Base-by-base conservation (phyloP, 306 rosid genomes). In the Sesbania bispinosa region DNA sequence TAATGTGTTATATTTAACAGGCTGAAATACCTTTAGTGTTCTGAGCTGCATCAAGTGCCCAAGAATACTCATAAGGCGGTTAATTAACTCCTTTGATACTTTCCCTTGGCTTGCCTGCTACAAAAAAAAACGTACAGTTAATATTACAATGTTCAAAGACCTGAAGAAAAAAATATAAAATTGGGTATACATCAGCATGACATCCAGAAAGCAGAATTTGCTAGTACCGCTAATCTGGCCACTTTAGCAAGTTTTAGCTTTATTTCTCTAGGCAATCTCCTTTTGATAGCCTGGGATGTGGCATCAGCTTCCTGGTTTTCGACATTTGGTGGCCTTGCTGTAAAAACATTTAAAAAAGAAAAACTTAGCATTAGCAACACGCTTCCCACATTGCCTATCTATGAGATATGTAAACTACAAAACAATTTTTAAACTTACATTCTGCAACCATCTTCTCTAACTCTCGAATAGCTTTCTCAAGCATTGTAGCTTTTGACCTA, bases 91-190 rank as follows among this genome's bases (percentile, higher is more conserved):
- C 76, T 85, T 86, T 4, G 99, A 82, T 67, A 91, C 81, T 82
- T 92, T 91, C 73, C 99, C 99, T 57, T 95, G 93, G 88, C 87
- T 89, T 70, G 99, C 92, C 96, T 91, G 99, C 89, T 82, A 85
- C 87, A 82, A 42, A 71, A 81, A 69, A 78, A 58, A 55, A 20
- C 68, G 68, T 19, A 23, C 15, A 39, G 45, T 52, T 33, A 60
- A 80, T 62, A 64, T 60, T 27, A 59, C 57, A 50, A 41, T 69
- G 38, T 38, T 47, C 45, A 58, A 62, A 71, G 10, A 45, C 61
- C 18, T 59, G 0, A n/a, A 10, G 42, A 60, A 47, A 27, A 41
- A 65, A 19, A 38, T 45, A 52, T 18, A 18, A 61, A 75, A 52
- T 18, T 39, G 14, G 32, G 13, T 39, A 15, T 46, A 15, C 71